Evolutionary conservation across 2,329 filamentous ascomycete genomes (phyloP).

Genomic region (Penicillium sp.): DNA sequence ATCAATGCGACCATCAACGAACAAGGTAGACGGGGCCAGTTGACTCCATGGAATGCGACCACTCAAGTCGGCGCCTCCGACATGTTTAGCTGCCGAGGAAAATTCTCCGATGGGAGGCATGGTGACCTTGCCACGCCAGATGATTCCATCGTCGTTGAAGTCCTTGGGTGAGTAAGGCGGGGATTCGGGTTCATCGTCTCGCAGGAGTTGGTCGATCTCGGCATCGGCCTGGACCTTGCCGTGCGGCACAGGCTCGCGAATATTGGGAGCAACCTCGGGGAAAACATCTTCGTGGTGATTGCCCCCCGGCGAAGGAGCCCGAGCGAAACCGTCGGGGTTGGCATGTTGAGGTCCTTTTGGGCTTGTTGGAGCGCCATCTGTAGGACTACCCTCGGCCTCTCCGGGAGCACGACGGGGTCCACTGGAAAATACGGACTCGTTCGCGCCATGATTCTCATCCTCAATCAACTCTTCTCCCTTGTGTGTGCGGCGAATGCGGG

Average conservation of each 20-base stretch:
- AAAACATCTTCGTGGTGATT: conserved; percentile 46
- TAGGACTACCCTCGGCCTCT: conserved; percentile 31
- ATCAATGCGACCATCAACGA: conserved; percentile 71
- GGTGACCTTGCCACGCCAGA: conserved; percentile 75
- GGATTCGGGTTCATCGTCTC: conserved; percentile 78
- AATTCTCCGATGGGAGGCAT: conserved; percentile 81
- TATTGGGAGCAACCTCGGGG: conserved; percentile 43
- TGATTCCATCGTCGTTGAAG: conserved; percentile 66
- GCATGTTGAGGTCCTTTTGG: conserved; percentile 25
- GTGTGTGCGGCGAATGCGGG: conserved; percentile 83
- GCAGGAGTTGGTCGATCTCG: conserved; percentile 85
- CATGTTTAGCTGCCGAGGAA: conserved; percentile 73
- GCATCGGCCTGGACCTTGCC: conserved; percentile 65
- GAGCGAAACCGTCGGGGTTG: conserved; percentile 54
- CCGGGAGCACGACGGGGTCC: conserved; percentile 46
- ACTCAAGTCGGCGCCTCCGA: conserved; percentile 79
- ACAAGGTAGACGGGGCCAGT: conserved; percentile 67
- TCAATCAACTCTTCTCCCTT: conserved; percentile 93
- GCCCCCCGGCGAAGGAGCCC: conserved; percentile 72
- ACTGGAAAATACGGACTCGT: conserved; percentile 51
- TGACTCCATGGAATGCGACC: conserved; percentile 69
- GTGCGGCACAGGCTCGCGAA: conserved; percentile 45
- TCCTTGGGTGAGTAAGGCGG: conserved; percentile 83
- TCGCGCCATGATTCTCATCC: conserved; percentile 59
- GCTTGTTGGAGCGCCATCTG: conserved; percentile 29